Evolutionary conservation across 345 rosid species (phyloP), one percentile per base, ranked within the genome.

Genomic region (Rhizophora mangle): DNA sequence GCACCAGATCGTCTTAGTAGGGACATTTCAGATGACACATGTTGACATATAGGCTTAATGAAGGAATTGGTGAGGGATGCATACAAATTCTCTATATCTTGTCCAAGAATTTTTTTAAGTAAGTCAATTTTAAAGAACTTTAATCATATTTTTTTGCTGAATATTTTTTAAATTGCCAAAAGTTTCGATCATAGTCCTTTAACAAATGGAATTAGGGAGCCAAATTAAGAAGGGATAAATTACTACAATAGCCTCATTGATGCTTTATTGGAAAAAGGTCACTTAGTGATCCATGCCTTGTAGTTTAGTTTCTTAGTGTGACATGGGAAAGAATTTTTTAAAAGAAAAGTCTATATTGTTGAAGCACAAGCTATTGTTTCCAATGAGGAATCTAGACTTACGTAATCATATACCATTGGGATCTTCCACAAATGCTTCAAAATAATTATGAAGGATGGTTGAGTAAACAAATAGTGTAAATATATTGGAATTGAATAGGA

Each of bases 341-440:
- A 27, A 29, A 69, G 1, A 34, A 34, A 34, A 4, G 6, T 34
- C 5, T 34, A 16, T 16, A 18, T 11, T 69, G n/a, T 65, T 68
- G n/a, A 68, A 39, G 36, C 21, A 21, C 19, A 64, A 61, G 64
- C 2, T 76, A 55, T 67, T 72, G 11, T 73, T 60, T 77, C 67
- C 36, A 47, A 80, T 78, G 82, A 88, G 89, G 96, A 82, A 94
- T 94, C 80, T 69, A 87, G 84, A 96, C 96, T 78, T 85, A 79
- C 49, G 97, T 86, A 78, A 91, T 97, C 61, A 82, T 94, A 22
- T 94, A 89, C 73, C 98, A 94, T 78, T 94, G 95, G 96, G 98
- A 94, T 80, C 96, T 91, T 73, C 97, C 97, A 67, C 97, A 87
- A 79, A 86, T 82, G 78, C 24, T 24, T 24, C 1, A 24, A 24